A percentile compares a stretch with the other conserved stretches of the same genome.
Evolutionary conservation across 1,284 basidiomycete species (phyloP).

Genomic region (Tranzscheliella williamsii): DNA sequence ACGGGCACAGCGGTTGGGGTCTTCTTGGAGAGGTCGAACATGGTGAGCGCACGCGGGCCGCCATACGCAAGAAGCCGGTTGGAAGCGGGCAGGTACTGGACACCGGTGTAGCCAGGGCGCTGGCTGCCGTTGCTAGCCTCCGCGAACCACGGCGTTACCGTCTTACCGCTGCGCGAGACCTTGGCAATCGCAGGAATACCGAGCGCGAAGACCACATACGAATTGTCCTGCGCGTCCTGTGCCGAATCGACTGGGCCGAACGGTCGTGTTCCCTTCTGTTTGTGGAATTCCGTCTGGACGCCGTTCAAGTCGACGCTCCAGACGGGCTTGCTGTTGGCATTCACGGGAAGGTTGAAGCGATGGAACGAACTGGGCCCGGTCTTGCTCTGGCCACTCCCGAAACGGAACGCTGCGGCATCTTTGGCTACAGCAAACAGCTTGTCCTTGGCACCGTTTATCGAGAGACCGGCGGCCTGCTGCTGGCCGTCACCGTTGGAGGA

Average conservation of each 20-base stretch:
- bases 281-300: constrained; percentile 45
- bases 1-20: constrained; percentile 26
- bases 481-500: constrained; percentile 44
- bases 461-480: constrained; percentile 57
- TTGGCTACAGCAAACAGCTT: constrained; percentile 55
- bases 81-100: constrained; percentile 43
- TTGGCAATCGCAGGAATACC: constrained; percentile 57
- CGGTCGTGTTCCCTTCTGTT: constrained; percentile 38
- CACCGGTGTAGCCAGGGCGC: constrained; percentile 54
- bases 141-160: constrained; percentile 34
- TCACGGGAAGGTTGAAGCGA: constrained; percentile 48
- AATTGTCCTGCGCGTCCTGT: constrained; percentile 53
- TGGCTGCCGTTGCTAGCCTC: constrained; percentile 49
- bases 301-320: constrained; percentile 45
- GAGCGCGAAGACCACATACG: constrained; percentile 56
- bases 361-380: constrained; percentile 53
- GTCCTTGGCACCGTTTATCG: constrained; percentile 39
- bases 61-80: constrained; percentile 52
- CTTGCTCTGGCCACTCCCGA: constrained; percentile 43
- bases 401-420: constrained; percentile 50
- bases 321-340: constrained; percentile 28
- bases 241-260: constrained; percentile 55
- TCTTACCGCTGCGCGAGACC: constrained; percentile 42
- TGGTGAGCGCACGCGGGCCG: constrained; percentile 51
- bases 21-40: constrained; percentile 31